Percentiles rank a stretch among this genome's conserved stretches.
Conservation (phyloP, 2,329 filamentous ascomycete species). For the Hypoxylon sp. region DNA sequence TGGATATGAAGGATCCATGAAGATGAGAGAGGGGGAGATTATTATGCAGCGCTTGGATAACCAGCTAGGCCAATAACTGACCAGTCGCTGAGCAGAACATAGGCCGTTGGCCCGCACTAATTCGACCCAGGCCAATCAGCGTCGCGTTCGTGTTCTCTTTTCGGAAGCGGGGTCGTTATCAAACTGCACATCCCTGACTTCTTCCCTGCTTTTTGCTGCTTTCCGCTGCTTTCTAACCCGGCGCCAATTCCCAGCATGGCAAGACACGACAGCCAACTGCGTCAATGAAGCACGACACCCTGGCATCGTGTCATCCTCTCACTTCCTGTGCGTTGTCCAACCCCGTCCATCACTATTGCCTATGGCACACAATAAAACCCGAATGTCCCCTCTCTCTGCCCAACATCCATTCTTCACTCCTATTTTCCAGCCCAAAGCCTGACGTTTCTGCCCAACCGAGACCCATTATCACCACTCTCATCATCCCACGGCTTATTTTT, state of each 20-base stretch:
- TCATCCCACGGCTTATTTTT: conserved; percentile 47
- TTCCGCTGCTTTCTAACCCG: conserved; percentile 27
- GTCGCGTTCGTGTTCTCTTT: conserved; percentile 14
- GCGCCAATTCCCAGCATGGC: conserved; percentile 37
- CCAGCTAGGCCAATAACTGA: conserved; percentile 18
- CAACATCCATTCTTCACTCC: conserved; percentile 54
- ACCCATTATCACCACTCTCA: conserved; percentile 45
- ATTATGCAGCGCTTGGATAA: conserved; percentile 21
- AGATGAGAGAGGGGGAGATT: conserved; percentile 20
- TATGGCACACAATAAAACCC: conserved; percentile 63
- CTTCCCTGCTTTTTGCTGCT: conserved; percentile 21
- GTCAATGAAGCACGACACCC: conserved; percentile 42
- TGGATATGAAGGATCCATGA: no score
- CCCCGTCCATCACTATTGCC: conserved; percentile 47
- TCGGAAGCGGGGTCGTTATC: conserved; percentile 36
- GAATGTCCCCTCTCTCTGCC: conserved; percentile 61
- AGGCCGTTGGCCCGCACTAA: neutral
- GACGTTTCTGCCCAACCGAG: conserved; percentile 55
- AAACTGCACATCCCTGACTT: conserved; percentile 27
- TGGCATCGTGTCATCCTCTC: conserved; percentile 44
- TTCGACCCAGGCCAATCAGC: conserved; percentile 34
- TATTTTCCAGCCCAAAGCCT: conserved; percentile 54
- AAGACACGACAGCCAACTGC: conserved; percentile 45
- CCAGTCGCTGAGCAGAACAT: conserved; percentile 2
- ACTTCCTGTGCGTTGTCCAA: conserved; percentile 46